Percentiles rank a stretch among this genome's conserved stretches.
Conservation (phyloP, 140 eudicot genomes). For the Erigeron philadelphicus region DNA sequence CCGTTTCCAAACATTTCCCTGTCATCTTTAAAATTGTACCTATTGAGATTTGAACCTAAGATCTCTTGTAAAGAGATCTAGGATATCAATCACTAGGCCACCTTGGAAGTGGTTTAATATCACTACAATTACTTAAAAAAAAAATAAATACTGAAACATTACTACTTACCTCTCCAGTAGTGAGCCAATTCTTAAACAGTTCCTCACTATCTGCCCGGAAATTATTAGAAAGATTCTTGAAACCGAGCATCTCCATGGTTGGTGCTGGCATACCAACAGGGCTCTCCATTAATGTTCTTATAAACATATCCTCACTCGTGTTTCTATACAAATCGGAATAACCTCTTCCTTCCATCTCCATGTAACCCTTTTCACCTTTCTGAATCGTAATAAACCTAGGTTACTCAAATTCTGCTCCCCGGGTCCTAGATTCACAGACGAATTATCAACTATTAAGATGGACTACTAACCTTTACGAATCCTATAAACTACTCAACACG, state of each 20-base stretch:
- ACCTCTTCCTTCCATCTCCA: slow-evolving; percentile 65
- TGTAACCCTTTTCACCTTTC: slow-evolving; percentile 29
- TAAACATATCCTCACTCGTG: slow-evolving; percentile 71
- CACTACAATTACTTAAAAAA: background rate
- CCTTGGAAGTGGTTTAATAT: too few relatives aligned
- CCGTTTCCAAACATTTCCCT: background rate
- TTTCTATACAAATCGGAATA: slow-evolving; percentile 59
- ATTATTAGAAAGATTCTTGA: slow-evolving; percentile 54
- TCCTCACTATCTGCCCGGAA: slow-evolving; percentile 75
- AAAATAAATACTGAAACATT: background rate
- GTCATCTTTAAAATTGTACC: too few relatives aligned
- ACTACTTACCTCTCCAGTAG: slow-evolving; percentile 70
- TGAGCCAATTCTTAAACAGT: slow-evolving; percentile 82
- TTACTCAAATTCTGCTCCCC: slow-evolving; percentile 27
- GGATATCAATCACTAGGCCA: too few relatives aligned
- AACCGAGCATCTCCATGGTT: slow-evolving; percentile 77
- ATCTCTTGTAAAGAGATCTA: too few relatives aligned
- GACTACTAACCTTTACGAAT: background rate
- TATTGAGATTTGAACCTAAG: too few relatives aligned
- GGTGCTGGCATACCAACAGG: slow-evolving; percentile 62
- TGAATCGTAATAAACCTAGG: slow-evolving; percentile 29
- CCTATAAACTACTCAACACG: background rate
- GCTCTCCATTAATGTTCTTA: slow-evolving; percentile 66
- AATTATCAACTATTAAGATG: slow-evolving; percentile 21
- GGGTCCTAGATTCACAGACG: slow-evolving; percentile 26